Base-by-base conservation (phyloP, 176 grass and related monocot genomes). In the Hyparrhenia diplandra region DNA sequence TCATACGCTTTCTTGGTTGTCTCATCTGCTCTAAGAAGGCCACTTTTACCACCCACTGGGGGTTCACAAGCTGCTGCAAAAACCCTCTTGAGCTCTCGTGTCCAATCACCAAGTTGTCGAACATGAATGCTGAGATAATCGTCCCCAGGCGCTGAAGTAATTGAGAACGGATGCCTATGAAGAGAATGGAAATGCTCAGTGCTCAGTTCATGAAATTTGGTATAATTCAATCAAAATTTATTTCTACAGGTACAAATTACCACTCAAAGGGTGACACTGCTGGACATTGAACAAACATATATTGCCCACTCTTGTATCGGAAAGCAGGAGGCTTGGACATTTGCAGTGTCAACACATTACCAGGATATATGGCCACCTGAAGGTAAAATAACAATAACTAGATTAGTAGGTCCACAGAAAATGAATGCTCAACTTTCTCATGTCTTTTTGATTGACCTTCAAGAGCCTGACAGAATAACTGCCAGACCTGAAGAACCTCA, bases 221-320 rank as follows among this genome's bases (percentile, higher is more conserved):
- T 24, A 70, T 24, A 39, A 45, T 70, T 76, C 32, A 42, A 80
- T 23, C 67, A 63, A 71, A 42, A 40, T 52, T 77, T 13, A 59
- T 47, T 29, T 28, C 20, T 21, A 21, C 13, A 67, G 51, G 46
- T 18, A 67, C 46, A 30, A 47, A 80, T 75, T 96, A 99, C 97
- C 97, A 99, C 75, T 99, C 97, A 84, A 99, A 99, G 34, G 93
- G 89, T 6, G 97, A 99, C 32, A 99, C 93, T 61, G 88, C 90
- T 71, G 97, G 97, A 78, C 97, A 99, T 57, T 99, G 91, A 79
- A 99, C 93, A 88, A 99, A 99, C 97, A 99, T 99, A 85, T 99
- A 99, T 79, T 99, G 93, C 13, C 97, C 97, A 4, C 97, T 99
- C 80, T 94, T 99, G 87, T 99, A 90, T 31, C 97, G 92, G 67